Evolutionary conservation across 73 alveolate genomes (phyloP).

Genomic region (Stentor roeselii): DNA sequence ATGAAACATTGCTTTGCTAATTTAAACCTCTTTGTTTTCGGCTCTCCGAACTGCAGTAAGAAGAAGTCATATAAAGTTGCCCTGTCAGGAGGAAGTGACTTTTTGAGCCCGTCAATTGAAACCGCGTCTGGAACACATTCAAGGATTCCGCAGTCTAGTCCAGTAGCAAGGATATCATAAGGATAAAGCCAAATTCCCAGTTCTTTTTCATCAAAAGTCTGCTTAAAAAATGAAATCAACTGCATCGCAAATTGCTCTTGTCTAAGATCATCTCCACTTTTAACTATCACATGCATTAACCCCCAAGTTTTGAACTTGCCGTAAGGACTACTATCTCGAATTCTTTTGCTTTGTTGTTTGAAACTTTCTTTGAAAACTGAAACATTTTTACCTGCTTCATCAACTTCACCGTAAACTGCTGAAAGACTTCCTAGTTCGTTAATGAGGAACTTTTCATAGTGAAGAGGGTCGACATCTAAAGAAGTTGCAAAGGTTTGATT

Average conservation of each 20-base stretch:
- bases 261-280: conserved; percentile 82
- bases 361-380: conserved; percentile 59
- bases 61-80: conserved; percentile 51
- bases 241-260: conserved; percentile 92
- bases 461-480: background rate
- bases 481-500: background rate
- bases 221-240: conserved; percentile 63
- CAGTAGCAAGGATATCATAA: conserved; percentile 87
- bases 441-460: background rate
- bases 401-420: background rate
- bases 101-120: conserved; percentile 79
- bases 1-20: conserved; percentile 91
- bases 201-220: conserved; percentile 60
- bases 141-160: conserved; percentile 75
- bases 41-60: conserved; percentile 39
- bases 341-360: conserved; percentile 65
- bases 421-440: background rate
- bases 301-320: conserved; percentile 77
- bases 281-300: conserved; percentile 66
- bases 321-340: conserved; percentile 73
- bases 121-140: conserved; percentile 80
- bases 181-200: conserved; percentile 66
- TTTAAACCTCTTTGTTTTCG: conserved; percentile 56
- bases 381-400: conserved; percentile 22
- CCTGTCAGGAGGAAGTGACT: conserved; percentile 43